Conservation (phyloP, 2,329 filamentous ascomycete species). For the Pyricularia pennisetigena region DNA sequence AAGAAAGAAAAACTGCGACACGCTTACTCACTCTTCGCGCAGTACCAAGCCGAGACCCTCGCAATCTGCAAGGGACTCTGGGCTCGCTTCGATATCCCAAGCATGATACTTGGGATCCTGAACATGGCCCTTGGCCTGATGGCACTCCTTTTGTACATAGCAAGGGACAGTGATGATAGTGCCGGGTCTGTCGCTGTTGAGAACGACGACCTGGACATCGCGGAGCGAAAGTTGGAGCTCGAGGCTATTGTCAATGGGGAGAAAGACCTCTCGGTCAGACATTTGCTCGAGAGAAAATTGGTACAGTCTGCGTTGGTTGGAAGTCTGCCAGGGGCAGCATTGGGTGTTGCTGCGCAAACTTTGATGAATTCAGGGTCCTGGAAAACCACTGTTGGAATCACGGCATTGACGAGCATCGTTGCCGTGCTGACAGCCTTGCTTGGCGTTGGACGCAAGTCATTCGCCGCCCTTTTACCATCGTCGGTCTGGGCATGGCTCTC, state of each 20-base stretch:
- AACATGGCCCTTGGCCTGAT: conserved; percentile 61
- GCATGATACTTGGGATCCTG: conserved; percentile 71
- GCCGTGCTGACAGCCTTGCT: conserved; percentile 31
- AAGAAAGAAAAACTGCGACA: conserved; percentile 24
- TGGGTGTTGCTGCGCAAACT: conserved; percentile 20
- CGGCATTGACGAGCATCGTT: conserved; percentile 33
- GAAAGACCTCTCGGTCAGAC: conserved; percentile 20
- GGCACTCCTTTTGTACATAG: conserved; percentile 64
- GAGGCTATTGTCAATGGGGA: conserved; percentile 20
- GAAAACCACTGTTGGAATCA: conserved; percentile 28
- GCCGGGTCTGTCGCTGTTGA: conserved; percentile 33
- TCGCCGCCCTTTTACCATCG: conserved; percentile 52
- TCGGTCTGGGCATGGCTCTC: conserved; percentile 85
- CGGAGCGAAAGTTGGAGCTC: conserved; percentile 47
- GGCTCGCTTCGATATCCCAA: conserved; percentile 82
- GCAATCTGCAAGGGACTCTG: conserved; percentile 73
- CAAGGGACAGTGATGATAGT: conserved; percentile 38
- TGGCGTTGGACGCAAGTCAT: conserved; percentile 24
- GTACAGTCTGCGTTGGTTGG: conserved; percentile 25
- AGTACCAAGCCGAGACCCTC: conserved; percentile 72
- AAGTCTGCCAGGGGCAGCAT: conserved; percentile 21
- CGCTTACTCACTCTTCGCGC: conserved; percentile 49
- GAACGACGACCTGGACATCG: conserved; percentile 47
- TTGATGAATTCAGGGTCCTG: conserved; percentile 19
- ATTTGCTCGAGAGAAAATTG: conserved; percentile 25